Conservation (phyloP, 192 early-diverging fungal species). For the Thoreauomyces humboldtii region DNA sequence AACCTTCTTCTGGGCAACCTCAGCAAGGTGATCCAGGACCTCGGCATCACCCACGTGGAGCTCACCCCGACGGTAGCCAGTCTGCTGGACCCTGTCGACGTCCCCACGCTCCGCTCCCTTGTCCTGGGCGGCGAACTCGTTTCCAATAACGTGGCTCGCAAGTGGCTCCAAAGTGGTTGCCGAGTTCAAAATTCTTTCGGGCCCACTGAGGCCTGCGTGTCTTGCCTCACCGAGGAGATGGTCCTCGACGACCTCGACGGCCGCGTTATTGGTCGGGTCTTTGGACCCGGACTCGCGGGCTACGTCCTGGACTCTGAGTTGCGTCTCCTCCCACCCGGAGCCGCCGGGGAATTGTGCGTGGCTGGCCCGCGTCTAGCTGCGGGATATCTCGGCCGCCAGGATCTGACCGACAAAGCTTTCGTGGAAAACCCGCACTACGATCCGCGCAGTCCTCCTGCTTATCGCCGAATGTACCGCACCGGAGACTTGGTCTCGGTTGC, state of each 20-base stretch:
- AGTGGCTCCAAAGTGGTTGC: not conserved
- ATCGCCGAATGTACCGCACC: not conserved
- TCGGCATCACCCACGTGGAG: conserved; percentile 1
- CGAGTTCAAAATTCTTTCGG: not conserved
- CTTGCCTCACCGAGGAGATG: not conserved
- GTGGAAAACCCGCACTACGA: not conserved
- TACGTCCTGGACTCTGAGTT: not conserved
- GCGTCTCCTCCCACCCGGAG: not conserved
- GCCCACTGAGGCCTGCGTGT: not conserved
- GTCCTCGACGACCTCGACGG: not conserved
- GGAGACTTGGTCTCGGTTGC: not conserved
- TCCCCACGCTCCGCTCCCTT: not conserved
- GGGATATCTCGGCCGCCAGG: conserved; percentile 45
- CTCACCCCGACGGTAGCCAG: not conserved
- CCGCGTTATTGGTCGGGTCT: not conserved
- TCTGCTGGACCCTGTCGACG: not conserved
- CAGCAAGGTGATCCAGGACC: not conserved
- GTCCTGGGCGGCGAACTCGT: not conserved
- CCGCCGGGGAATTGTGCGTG: conserved; percentile 40
- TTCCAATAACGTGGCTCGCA: not conserved
- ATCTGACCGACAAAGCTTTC: conserved; percentile 30
- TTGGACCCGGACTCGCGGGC: not conserved
- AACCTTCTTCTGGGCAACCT: not conserved
- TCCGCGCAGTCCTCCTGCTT: not conserved
- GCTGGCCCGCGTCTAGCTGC: conserved; percentile 30